Conservation (phyloP, 1,139 yeast genomes). For the Yamadazyma buinensis region DNA sequence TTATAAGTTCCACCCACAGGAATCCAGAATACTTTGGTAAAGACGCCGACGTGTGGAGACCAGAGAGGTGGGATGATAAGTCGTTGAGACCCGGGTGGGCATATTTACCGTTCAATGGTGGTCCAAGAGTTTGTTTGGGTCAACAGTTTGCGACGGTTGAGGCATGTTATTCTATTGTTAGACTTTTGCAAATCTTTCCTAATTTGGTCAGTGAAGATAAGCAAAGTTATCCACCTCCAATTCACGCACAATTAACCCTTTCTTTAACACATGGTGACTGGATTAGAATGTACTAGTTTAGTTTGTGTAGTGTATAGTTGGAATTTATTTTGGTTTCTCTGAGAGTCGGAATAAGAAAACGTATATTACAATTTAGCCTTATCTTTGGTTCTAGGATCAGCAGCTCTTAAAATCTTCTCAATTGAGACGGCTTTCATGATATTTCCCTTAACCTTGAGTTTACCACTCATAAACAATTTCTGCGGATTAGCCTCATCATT, state of each 20-base stretch:
- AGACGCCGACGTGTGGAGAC: constrained; percentile 44
- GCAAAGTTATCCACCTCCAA: constrained; percentile 24
- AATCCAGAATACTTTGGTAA: constrained; percentile 42
- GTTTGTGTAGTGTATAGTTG: not conserved
- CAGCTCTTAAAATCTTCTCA: constrained; percentile 21
- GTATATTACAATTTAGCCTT: constrained; percentile 18
- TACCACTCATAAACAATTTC: constrained; percentile 21
- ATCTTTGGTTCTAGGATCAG: constrained; percentile 22
- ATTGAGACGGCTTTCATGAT: constrained; percentile 23
- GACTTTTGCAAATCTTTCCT: constrained; percentile 42
- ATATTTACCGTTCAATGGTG: constrained; percentile 57
- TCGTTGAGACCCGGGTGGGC: constrained; percentile 45
- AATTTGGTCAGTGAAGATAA: constrained; percentile 23
- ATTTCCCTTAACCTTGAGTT: constrained; percentile 22
- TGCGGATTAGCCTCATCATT: constrained; percentile 23
- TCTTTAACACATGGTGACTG: constrained; percentile 21
- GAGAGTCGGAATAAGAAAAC: too few relatives aligned
- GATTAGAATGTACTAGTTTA: constrained; percentile 15
- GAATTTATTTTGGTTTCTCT: not conserved
- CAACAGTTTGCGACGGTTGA: constrained; percentile 62
- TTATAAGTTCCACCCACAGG: constrained; percentile 47
- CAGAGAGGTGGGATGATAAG: constrained; percentile 47
- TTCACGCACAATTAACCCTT: constrained; percentile 30
- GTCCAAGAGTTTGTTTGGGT: constrained; percentile 60
- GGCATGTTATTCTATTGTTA: constrained; percentile 39